Conservation (phyloP, 208 protist genomes). For the Leishmania amazonensis region DNA sequence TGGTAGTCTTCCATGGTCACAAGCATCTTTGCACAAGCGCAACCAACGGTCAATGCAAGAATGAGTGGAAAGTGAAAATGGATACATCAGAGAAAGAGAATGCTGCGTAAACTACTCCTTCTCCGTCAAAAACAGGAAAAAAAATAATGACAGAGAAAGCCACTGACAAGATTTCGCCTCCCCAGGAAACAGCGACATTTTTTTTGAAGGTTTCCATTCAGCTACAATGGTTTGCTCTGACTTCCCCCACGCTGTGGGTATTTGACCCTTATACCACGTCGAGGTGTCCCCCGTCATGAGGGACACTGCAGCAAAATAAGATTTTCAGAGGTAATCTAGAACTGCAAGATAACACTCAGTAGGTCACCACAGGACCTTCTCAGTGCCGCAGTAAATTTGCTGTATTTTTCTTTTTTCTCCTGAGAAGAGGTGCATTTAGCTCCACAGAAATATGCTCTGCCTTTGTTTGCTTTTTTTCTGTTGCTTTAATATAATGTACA, state of each 20-base stretch:
- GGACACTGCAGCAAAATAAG: not conserved
- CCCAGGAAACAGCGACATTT: not conserved
- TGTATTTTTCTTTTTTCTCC: not conserved
- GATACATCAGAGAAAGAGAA: conserved; percentile 7
- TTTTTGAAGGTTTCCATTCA: not conserved
- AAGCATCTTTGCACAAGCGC: conserved; percentile 3
- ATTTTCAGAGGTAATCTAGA: not conserved
- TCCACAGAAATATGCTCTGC: not conserved
- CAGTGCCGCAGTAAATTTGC: not conserved
- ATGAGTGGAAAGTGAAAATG: not conserved
- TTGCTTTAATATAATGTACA: not conserved
- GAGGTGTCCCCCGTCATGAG: not conserved
- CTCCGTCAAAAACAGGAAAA: not conserved
- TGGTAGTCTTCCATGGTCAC: conserved; percentile 91
- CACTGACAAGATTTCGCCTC: not conserved
- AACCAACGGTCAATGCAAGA: conserved; percentile 9
- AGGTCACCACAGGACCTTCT: not conserved
- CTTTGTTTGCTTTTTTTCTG: not conserved
- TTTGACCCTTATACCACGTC: not conserved
- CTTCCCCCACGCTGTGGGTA: not conserved
- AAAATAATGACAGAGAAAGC: not conserved
- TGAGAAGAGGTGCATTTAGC: not conserved
- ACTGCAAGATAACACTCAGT: not conserved
- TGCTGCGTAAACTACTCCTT: not conserved
- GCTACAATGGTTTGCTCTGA: not conserved